Evolutionary conservation across 768 basidiomycete genomes (phyloP).

Genomic region (Rhodosporidiobolus sp.): DNA sequence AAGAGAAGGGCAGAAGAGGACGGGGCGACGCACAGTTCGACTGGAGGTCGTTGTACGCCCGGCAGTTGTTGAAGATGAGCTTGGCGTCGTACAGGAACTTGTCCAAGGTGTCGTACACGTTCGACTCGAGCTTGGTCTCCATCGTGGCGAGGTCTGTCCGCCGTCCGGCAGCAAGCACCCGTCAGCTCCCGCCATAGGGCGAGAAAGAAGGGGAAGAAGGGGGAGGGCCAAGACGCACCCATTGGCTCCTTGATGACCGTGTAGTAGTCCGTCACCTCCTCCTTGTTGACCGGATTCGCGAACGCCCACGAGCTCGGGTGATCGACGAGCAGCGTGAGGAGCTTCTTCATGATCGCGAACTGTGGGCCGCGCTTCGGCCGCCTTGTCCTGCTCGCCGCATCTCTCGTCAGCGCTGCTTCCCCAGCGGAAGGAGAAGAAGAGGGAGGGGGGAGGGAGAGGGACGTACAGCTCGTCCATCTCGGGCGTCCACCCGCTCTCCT

Average conservation of each 20-base stretch:
- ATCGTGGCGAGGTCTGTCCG: conserved; percentile 73
- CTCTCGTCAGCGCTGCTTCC: not conserved
- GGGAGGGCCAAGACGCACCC: conserved; percentile 47
- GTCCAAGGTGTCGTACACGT: conserved; percentile 69
- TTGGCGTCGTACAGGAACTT: conserved; percentile 74
- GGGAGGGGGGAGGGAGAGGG: not conserved
- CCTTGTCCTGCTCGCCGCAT: conserved; percentile 45
- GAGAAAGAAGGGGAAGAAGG: not conserved
- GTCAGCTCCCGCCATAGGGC: not conserved
- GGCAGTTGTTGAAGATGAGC: conserved; percentile 86
- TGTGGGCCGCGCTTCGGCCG: conserved; percentile 55
- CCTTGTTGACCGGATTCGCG: conserved; percentile 68
- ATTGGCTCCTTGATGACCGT: conserved; percentile 84
- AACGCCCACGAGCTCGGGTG: conserved; percentile 88
- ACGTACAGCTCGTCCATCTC: conserved; percentile 68
- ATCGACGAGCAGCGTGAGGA: conserved; percentile 71
- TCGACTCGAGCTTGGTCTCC: conserved; percentile 80
- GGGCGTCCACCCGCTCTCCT: conserved; percentile 81
- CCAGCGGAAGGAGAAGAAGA: not conserved
- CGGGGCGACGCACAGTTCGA: conserved; percentile 39
- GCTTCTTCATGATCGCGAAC: conserved; percentile 68
- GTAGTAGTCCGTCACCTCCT: conserved; percentile 74
- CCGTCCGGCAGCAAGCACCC: too few species aligned
- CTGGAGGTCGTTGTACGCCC: conserved; percentile 63
- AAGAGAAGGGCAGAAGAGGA: not conserved